These are phyloP conservation scores for Evernia prunastri DNA, from an alignment of 495 filamentous ascomycete species.

Conservation along the genomic window DNA sequence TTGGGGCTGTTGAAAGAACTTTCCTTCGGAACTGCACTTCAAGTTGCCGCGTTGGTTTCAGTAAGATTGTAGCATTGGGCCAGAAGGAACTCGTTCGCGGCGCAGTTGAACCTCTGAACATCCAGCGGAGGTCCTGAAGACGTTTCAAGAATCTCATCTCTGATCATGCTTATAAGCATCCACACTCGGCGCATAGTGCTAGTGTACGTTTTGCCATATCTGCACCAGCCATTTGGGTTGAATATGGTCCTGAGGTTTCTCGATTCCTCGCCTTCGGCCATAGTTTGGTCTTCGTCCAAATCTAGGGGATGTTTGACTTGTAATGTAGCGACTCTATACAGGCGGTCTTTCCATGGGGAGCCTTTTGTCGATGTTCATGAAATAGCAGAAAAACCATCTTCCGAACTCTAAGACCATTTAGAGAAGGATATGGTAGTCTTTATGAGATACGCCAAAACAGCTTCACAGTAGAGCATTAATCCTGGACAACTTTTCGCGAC, in stretches of 20 bases:
- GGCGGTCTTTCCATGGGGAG: slow-evolving; percentile 52
- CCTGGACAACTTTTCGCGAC: slow-evolving; percentile 23
- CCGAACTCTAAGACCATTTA: slow-evolving; percentile 47
- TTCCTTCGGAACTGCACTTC: background rate
- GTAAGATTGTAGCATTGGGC: background rate
- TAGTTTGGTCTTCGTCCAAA: slow-evolving; percentile 45
- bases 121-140: slow-evolving; percentile 43
- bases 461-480: slow-evolving; percentile 51
- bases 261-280: slow-evolving; percentile 42
- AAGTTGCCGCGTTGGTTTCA: background rate
- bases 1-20: slow-evolving; percentile 27
- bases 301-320: slow-evolving; percentile 52
- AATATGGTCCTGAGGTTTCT: slow-evolving; percentile 39
- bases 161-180: slow-evolving; percentile 41
- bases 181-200: slow-evolving; percentile 45
- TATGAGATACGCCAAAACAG: slow-evolving; percentile 32
- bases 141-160: slow-evolving; percentile 56
- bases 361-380: slow-evolving; percentile 47
- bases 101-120: slow-evolving; percentile 30
- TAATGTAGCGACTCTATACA: slow-evolving; percentile 49
- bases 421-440: slow-evolving; percentile 32
- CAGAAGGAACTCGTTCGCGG: slow-evolving; percentile 24
- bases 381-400: slow-evolving; percentile 46
- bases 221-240: slow-evolving; percentile 51
- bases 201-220: slow-evolving; percentile 32